Evolutionary conservation across 331 rosid genomes (phyloP).

Genomic region (Quercus phellos): DNA sequence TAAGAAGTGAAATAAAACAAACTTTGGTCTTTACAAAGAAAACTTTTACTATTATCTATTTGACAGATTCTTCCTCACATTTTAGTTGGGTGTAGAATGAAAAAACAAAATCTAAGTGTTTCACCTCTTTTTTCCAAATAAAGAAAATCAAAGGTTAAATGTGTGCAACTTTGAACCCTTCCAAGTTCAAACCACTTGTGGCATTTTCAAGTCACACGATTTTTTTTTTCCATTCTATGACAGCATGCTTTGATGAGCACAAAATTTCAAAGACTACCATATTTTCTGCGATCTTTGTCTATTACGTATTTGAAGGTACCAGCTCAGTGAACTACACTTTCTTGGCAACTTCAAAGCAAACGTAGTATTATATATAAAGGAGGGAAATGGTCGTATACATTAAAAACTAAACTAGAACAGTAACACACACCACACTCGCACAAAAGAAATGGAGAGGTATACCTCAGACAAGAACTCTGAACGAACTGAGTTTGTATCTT

Average conservation of each 20-base stretch:
- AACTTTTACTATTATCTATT: neutral
- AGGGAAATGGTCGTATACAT: neutral
- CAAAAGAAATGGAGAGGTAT: neutral
- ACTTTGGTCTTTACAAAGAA: neutral
- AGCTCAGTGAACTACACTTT: neutral
- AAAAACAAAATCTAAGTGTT: neutral
- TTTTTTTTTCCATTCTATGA: constrained; percentile 11
- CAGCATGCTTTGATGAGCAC: neutral
- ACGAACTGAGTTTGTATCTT: constrained; percentile 5
- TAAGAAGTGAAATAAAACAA: neutral
- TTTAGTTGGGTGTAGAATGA: neutral
- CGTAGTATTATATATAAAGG: neutral
- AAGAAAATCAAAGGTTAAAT: neutral
- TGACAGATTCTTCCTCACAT: neutral
- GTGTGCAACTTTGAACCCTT: neutral
- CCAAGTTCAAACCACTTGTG: constrained; percentile 32
- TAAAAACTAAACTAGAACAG: neutral
- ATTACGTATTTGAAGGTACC: constrained; percentile 29
- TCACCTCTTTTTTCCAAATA: neutral
- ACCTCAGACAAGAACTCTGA: neutral
- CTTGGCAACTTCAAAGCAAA: neutral
- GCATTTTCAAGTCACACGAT: constrained; percentile 11
- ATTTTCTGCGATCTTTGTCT: constrained; percentile 23
- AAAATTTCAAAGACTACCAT: constrained; percentile 16
- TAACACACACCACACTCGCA: neutral